A percentile compares a stretch with the other conserved stretches of the same genome.
Evolutionary conservation across 352 stramenopile species (phyloP).

Genomic region (Pythium rishiriense): DNA sequence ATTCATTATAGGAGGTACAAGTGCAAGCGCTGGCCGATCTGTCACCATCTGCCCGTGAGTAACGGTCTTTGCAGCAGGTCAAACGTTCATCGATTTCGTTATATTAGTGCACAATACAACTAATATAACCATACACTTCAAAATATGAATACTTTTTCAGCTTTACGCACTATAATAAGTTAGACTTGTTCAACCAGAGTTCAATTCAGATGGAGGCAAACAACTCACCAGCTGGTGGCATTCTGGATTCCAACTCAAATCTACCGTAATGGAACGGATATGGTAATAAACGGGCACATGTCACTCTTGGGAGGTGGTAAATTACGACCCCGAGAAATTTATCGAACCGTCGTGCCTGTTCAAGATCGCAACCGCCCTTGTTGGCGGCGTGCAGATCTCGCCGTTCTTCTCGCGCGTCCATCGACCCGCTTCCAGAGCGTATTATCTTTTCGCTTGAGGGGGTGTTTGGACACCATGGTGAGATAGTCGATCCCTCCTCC

Average conservation of each 20-base stretch:
- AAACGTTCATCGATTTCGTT: too few species aligned
- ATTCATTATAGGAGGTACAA: background rate
- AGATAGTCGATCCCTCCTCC: background rate
- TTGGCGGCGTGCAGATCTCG: background rate
- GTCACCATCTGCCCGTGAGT: slow-evolving; percentile 1
- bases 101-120: too few species aligned
- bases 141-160: too few species aligned
- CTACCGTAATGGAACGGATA: background rate
- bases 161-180: too few species aligned
- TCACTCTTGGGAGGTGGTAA: background rate
- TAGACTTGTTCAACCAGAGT: too few species aligned
- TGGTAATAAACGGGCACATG: background rate
- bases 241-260: background rate
- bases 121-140: too few species aligned
- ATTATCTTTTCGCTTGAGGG: background rate
- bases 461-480: background rate
- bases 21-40: background rate
- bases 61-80: background rate
- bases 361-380: slow-evolving; percentile 23
- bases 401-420: background rate
- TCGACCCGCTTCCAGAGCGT: background rate
- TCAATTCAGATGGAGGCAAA: too few species aligned
- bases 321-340: background rate
- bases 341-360: slow-evolving; percentile 20
- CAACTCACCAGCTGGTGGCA: background rate